phyloP scores from a whole-genome alignment of 2,329 filamentous ascomycete species.

The Cryphonectria nitschkei region DNA sequence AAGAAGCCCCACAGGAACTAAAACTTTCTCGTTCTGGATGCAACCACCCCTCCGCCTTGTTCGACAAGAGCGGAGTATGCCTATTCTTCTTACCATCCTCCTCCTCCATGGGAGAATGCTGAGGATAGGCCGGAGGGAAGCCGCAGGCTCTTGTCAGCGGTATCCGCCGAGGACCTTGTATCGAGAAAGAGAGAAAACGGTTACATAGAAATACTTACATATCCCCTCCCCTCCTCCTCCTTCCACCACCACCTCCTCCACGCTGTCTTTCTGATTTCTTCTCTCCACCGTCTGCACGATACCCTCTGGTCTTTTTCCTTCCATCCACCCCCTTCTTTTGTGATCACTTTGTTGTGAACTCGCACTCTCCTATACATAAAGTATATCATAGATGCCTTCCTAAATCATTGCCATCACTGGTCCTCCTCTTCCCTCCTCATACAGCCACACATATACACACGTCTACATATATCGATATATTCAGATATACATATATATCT shows the following conservation, averaged over 20 bases:
- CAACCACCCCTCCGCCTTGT: constrained; percentile 7
- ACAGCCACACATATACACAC: not conserved
- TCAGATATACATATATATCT: not conserved
- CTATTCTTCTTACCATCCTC: not conserved
- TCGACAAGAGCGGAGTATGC: constrained; percentile 15
- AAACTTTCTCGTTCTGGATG: constrained; percentile 1
- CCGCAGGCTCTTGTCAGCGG: constrained; percentile 12
- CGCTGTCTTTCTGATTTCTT: not conserved
- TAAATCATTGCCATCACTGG: not conserved
- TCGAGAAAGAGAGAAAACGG: not conserved
- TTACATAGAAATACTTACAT: constrained; percentile 13
- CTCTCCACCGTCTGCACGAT: not conserved
- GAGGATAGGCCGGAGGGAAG: not conserved
- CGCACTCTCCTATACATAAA: not conserved
- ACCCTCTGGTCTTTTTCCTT: constrained; percentile 1
- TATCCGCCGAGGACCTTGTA: constrained; percentile 10
- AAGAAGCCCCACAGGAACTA: not conserved
- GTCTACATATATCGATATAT: not conserved
- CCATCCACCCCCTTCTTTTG: not conserved
- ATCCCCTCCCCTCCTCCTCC: not conserved
- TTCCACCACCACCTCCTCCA: not conserved
- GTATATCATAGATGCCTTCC: not conserved
- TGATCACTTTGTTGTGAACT: constrained; percentile 12
- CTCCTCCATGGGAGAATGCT: constrained; percentile 1
- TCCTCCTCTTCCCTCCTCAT: not conserved